Base-by-base conservation (phyloP, 164 flowering plant species). In the Piper betle region DNA sequence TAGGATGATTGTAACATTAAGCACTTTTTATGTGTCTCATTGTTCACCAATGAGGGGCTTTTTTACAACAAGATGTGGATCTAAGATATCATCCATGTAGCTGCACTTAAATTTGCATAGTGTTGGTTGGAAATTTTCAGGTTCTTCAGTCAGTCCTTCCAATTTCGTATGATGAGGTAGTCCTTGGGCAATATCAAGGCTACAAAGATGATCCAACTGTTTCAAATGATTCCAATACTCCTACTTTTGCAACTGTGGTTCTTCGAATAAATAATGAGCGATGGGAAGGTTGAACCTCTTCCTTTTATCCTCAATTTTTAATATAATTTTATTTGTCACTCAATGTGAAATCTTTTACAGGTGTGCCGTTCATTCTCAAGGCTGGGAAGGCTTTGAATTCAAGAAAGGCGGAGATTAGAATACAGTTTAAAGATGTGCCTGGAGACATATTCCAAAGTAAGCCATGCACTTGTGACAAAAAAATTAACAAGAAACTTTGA, bases 391-490 rank as follows among this genome's bases (percentile, higher is more conserved):
- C 97, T 59, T 72, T 92, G 46, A 86, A 83, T 74, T 92, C 96
- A 52, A 82, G 96, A 61, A 92, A 92, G 76, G 97, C 98, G 63
- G 98, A 93, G 70, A 87, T 93, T 13, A 82, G 98, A 25, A 78
- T 93, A 72, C 98, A 93, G 59, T 93, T 93, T 72, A 93, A 93
- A 85, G 96, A 86, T 66, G 98, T 93, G 67, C 98, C 98, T 63
- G 98, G 97, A 46, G 97, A 93, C 73, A 90, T 93, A 58, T 93
- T 79, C 75, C 86, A 67, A 84, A 82, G 98, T 90, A 84, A 66
- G 85, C 43, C 46, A 55, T 55, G 50, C 15, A 0, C 10, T 6
- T 10, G 15, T 6, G 15, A 46, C 3, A 46, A 46, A 46, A 10
- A 12, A 46, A 46, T 46, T 46, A 5, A 46, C 50, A 0, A 15